These are phyloP conservation scores for Spergularia bocconei DNA, from an alignment of 148 eudicot genomes.

Conservation along the genomic window DNA sequence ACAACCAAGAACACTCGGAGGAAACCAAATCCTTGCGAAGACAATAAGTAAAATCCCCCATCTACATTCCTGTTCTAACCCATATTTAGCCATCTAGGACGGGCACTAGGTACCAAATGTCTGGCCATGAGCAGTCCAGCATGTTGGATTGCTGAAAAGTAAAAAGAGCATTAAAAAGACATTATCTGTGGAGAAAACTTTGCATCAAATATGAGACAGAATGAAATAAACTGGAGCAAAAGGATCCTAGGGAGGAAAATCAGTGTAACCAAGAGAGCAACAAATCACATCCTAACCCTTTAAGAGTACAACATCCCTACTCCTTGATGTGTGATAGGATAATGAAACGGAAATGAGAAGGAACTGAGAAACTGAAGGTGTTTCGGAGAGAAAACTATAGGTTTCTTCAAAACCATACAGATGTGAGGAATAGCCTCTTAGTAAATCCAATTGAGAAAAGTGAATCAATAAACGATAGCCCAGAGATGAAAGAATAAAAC, in stretches of 20 bases:
- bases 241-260: too few species aligned
- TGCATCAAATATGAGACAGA: neutral
- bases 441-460: neutral
- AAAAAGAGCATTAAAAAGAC: neutral
- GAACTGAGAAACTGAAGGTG: neutral
- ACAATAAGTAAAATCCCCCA: neutral
- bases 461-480: neutral
- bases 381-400: neutral
- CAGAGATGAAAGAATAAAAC: neutral
- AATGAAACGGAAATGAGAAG: neutral
- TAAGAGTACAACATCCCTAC: neutral
- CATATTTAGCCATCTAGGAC: neutral
- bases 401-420: neutral
- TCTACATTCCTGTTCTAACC: neutral
- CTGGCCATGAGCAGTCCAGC: constrained; percentile 8
- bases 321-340: neutral
- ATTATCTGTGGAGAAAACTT: neutral
- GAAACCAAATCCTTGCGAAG: neutral
- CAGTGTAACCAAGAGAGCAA: neutral
- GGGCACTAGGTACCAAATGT: neutral
- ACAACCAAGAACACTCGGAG: constrained; percentile 5
- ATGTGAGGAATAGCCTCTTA: neutral
- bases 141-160: constrained; percentile 1
- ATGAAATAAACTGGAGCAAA: too few species aligned
- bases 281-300: neutral